Conservation (phyloP, 768 basidiomycete genomes). For the Clathrus columnatus region DNA sequence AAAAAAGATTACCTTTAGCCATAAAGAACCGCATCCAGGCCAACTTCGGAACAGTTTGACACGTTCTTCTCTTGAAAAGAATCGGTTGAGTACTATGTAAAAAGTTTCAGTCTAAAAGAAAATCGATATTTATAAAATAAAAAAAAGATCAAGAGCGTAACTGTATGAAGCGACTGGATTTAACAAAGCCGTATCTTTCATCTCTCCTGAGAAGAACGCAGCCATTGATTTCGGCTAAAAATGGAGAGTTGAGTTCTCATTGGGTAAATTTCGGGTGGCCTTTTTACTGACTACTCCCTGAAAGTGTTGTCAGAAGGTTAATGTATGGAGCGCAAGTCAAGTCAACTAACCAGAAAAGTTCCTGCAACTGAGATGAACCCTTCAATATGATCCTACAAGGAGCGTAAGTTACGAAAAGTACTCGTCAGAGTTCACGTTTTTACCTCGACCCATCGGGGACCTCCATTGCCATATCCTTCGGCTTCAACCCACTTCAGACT, state of each 20-base stretch:
- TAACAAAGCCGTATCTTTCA: conserved; percentile 87
- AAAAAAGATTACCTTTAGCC: conserved; percentile 65
- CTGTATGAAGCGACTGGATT: conserved; percentile 75
- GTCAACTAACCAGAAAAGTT: conserved; percentile 60
- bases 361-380: conserved; percentile 79
- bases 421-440: conserved; percentile 7
- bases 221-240: conserved; percentile 84
- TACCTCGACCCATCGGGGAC: conserved; percentile 87
- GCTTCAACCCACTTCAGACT: conserved; percentile 98
- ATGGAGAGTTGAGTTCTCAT: neutral
- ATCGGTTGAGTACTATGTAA: conserved; percentile 61
- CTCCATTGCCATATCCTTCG: conserved; percentile 69
- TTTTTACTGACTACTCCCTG: conserved; percentile 61
- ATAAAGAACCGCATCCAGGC: conserved; percentile 91
- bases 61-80: conserved; percentile 86
- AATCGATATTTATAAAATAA: neutral
- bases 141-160: conserved; percentile 19
- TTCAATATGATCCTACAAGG: conserved; percentile 67
- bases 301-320: conserved; percentile 1
- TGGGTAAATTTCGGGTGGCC: neutral
- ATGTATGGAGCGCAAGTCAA: neutral
- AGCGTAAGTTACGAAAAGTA: neutral
- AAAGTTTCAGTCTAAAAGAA: conserved; percentile 16
- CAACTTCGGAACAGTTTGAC: conserved; percentile 87
- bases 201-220: conserved; percentile 91